Base-by-base conservation (phyloP, 805 yeast species). In the Ogataea chonburiensis region DNA sequence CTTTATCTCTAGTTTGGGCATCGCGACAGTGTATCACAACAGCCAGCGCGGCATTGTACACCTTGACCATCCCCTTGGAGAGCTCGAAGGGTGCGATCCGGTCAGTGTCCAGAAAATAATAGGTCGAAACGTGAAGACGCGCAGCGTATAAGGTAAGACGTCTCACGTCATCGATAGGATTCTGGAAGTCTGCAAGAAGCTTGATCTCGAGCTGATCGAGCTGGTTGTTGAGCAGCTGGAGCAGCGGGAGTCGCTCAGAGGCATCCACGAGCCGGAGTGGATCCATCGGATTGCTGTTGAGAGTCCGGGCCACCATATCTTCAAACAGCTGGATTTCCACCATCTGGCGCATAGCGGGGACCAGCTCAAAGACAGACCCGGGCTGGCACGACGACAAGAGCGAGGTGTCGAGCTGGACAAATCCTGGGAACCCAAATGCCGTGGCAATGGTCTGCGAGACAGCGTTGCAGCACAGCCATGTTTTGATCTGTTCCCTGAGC, bases 401-500 rank as follows among this genome's bases (percentile, higher is more conserved):
- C 1, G 87, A 71, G 17, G 81, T 71, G 56, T 87, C 95, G 53
- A 88, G 85, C 41, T 81, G 86, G 4, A 86, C 89, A 60, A 87
- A 88, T 0, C 95, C 87, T 0, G 98, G 98, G 54, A 84, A 89
- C 13, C 98, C 98, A 63, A 88, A 87, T 8, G 95, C 81, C 2
- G 95, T 79, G 3, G 96, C 96, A 43, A 93, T 80, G 2, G 82
- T 75, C 60, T 93, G 98, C 2, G 95, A 83, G 0, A 86, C 95
- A 15, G 86, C 74, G 55, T 93, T 93, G 54, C 96, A 87, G 8
- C 86, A 76, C n/a, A 86, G 76, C 98, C 98, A 91, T 0, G 98
- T 91, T 41, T 81, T 73, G 21, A 80, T 71, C 52, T 87, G 95
- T 61, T 93, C 98, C 17, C 74, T 74, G 11, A 84, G 60, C 52